A percentile compares a stretch with the other conserved stretches of the same genome.
Conservation (phyloP, 2,329 filamentous ascomycete genomes). For the Aureobasidium sp. region DNA sequence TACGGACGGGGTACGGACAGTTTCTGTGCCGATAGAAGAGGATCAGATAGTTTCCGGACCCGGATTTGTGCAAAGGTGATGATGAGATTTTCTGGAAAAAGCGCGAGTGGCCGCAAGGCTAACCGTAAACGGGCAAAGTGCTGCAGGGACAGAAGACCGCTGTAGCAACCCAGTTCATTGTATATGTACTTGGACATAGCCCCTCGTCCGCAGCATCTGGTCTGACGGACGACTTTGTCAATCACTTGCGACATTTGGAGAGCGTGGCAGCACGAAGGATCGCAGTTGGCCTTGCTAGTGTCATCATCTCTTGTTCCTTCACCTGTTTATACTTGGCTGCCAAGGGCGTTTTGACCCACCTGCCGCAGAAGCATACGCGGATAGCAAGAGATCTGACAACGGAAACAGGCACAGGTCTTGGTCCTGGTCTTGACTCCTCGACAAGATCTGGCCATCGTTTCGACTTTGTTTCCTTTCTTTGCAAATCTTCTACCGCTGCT, state of each 20-base stretch:
- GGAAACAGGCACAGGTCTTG: constrained; percentile 13
- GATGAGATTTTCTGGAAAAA: constrained; percentile 18
- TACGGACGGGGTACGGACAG: constrained; percentile 4
- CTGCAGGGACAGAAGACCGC: constrained; percentile 21
- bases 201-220: constrained; percentile 13
- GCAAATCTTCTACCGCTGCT: not conserved
- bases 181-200: constrained; percentile 18
- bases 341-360: constrained; percentile 19
- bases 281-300: not conserved
- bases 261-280: constrained; percentile 7
- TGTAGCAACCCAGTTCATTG: constrained; percentile 16
- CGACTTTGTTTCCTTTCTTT: constrained; percentile 6
- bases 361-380: constrained; percentile 12
- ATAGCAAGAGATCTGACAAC: constrained; percentile 13
- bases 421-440: constrained; percentile 16
- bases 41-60: not conserved
- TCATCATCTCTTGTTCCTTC: constrained; percentile 9
- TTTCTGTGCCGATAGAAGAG: not conserved
- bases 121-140: constrained; percentile 4
- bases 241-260: not conserved
- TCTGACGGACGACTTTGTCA: constrained; percentile 12
- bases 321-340: constrained; percentile 14
- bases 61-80: constrained; percentile 8
- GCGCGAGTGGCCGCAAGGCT: constrained; percentile 18
- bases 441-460: constrained; percentile 13